Evolutionary conservation across 306 rosid genomes (phyloP).

Genomic region (Canavalia gladiata): DNA sequence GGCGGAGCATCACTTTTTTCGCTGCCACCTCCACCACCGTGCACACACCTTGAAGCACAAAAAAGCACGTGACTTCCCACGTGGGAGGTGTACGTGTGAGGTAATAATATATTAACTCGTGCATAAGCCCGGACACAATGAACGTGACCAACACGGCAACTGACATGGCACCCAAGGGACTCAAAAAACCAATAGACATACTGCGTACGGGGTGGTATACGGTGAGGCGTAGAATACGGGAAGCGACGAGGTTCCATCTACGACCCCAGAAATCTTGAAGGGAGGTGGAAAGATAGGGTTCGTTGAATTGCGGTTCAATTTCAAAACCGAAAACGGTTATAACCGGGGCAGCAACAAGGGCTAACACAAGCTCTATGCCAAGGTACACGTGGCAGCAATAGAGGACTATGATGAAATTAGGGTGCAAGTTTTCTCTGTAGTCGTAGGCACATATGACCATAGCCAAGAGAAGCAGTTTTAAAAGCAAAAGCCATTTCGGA

Average conservation of each 20-base stretch:
- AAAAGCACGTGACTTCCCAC: conserved; percentile 87
- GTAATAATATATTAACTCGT: conserved; percentile 71
- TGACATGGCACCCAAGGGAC: conserved; percentile 22
- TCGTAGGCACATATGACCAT: conserved; percentile 44
- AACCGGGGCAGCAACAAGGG: conserved; percentile 53
- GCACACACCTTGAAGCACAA: conserved; percentile 67
- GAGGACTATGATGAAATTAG: conserved; percentile 43
- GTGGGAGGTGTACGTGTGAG: conserved; percentile 70
- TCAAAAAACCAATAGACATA: background rate
- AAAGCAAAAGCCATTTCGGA: background rate
- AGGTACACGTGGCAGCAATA: conserved; percentile 67
- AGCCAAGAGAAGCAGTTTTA: conserved; percentile 55
- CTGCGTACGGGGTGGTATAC: conserved; percentile 52
- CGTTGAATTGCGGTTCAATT: conserved; percentile 72
- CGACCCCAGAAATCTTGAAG: conserved; percentile 92
- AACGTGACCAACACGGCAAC: conserved; percentile 56
- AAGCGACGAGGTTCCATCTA: conserved; percentile 84
- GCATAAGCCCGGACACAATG: conserved; percentile 68
- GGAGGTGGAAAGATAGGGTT: conserved; percentile 71
- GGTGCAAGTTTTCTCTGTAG: conserved; percentile 51
- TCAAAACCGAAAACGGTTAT: conserved; percentile 52
- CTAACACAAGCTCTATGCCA: conserved; percentile 57
- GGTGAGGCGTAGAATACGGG: conserved; percentile 61
- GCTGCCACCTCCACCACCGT: conserved; percentile 60
- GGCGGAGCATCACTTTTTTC: conserved; percentile 48